Conservation (phyloP, 768 basidiomycete species). For the Nevesoporus exiguus region DNA sequence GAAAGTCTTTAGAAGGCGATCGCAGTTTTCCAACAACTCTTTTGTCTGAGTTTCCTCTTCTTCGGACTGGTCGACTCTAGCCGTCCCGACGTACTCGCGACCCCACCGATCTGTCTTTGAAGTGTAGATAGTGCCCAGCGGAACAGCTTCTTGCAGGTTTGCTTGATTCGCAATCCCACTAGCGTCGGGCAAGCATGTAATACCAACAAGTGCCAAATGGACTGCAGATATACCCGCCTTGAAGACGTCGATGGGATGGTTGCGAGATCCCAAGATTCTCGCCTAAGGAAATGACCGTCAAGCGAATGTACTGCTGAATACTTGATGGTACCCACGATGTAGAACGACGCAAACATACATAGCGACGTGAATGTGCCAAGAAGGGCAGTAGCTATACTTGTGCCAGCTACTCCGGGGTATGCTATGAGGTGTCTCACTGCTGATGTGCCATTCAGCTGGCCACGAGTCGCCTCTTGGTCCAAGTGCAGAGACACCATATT, state of each 20-base stretch:
- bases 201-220: conserved; percentile 61
- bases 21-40: conserved; percentile 52
- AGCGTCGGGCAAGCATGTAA: conserved; percentile 44
- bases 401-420: conserved; percentile 68
- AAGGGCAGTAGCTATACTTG: conserved; percentile 53
- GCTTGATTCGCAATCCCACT: background rate
- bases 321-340: conserved; percentile 48
- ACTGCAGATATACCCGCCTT: conserved; percentile 67
- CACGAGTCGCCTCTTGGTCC: conserved; percentile 41
- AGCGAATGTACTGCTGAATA: background rate
- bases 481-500: conserved; percentile 61
- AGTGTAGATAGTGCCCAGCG: conserved; percentile 42
- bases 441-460: conserved; percentile 14
- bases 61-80: conserved; percentile 50
- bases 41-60: conserved; percentile 45
- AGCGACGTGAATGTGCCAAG: conserved; percentile 43
- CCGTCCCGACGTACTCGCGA: conserved; percentile 45
- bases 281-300: conserved; percentile 41
- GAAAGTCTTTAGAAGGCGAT: conserved; percentile 46
- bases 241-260: conserved; percentile 59
- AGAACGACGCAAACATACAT: conserved; percentile 55
- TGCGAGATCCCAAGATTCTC: conserved; percentile 61
- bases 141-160: conserved; percentile 14
- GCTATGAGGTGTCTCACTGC: conserved; percentile 51
- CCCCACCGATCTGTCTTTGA: conserved; percentile 60